Evolutionary conservation across 2,329 filamentous ascomycete species (phyloP).

Genomic region (Didymella segeticola): DNA sequence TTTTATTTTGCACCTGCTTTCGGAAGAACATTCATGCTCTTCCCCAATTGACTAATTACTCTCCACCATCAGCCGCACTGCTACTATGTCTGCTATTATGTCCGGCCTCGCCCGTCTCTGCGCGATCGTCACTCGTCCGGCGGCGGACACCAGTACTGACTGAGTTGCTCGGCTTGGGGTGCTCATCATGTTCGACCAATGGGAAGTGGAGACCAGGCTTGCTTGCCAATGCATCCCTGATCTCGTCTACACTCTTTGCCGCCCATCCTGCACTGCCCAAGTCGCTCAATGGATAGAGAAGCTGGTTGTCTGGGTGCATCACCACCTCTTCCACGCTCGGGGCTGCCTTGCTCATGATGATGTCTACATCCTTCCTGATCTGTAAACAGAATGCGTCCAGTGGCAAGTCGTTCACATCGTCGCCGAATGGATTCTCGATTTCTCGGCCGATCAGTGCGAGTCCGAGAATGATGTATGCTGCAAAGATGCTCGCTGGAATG

Average conservation of each 20-base stretch:
- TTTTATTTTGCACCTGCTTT: not conserved
- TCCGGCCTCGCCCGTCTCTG: slow-evolving; percentile 21
- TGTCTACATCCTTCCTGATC: slow-evolving; percentile 74
- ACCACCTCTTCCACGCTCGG: slow-evolving; percentile 61
- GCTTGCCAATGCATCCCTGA: slow-evolving; percentile 49
- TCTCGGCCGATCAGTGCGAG: slow-evolving; percentile 78
- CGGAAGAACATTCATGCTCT: not conserved
- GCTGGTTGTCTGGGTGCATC: slow-evolving; percentile 55
- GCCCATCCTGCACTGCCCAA: slow-evolving; percentile 47
- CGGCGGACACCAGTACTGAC: slow-evolving; percentile 8
- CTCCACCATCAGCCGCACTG: slow-evolving; percentile 10
- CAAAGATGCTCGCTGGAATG: slow-evolving; percentile 74
- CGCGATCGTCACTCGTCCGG: slow-evolving; percentile 17
- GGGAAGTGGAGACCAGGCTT: slow-evolving; percentile 35
- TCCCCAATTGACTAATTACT: not conserved
- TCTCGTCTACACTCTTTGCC: slow-evolving; percentile 45
- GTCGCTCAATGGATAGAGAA: slow-evolving; percentile 61
- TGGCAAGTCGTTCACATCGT: slow-evolving; percentile 77
- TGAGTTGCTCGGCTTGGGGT: slow-evolving; percentile 12
- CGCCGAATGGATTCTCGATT: slow-evolving; percentile 85
- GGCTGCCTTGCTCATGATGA: slow-evolving; percentile 67
- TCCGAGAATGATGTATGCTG: slow-evolving; percentile 83
- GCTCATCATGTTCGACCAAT: slow-evolving; percentile 17
- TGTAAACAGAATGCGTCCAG: slow-evolving; percentile 75
- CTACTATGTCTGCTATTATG: not conserved